These are phyloP conservation scores for Ailanthus altissimus DNA, from an alignment of 345 rosid genomes.

Conservation along the genomic window DNA sequence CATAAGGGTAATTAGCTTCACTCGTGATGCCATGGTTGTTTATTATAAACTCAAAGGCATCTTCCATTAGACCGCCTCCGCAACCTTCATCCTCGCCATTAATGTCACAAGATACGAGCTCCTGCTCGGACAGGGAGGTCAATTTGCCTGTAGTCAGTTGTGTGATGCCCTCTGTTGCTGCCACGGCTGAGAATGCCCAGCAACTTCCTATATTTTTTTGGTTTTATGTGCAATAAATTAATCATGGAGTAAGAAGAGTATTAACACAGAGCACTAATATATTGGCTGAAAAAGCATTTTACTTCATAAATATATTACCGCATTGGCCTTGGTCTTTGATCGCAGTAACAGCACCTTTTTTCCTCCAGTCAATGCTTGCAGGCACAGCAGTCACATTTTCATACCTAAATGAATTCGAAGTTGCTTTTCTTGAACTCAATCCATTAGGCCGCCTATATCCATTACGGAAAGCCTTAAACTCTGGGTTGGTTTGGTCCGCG, in stretches of 20 bases:
- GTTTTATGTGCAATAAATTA: neutral
- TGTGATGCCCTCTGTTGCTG: conserved; percentile 28
- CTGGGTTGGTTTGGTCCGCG: conserved; percentile 48
- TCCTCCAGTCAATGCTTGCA: conserved; percentile 44
- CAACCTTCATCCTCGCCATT: conserved; percentile 30
- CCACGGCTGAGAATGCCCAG: conserved; percentile 39
- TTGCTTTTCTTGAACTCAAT: neutral
- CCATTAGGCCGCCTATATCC: conserved; percentile 33
- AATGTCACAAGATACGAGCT: conserved; percentile 29
- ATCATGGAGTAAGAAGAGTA: neutral
- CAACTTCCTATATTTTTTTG: conserved; percentile 23
- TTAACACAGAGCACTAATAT: neutral
- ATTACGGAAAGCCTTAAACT: conserved; percentile 39
- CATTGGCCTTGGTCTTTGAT: conserved; percentile 48
- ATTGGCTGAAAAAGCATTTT: no score
- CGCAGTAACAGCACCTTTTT: conserved; percentile 49
- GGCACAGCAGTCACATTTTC: conserved; percentile 40
- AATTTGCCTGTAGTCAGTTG: conserved; percentile 20
- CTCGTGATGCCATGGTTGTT: conserved; percentile 24
- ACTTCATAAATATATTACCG: conserved; percentile 32
- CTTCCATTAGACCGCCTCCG: conserved; percentile 33
- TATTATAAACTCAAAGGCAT: conserved; percentile 32
- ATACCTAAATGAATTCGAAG: conserved; percentile 36
- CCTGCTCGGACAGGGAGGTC: conserved; percentile 31
- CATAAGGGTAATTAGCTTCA: conserved; percentile 31